Conservation (phyloP, 495 filamentous ascomycete species). For the Bathelium albidoporum region DNA sequence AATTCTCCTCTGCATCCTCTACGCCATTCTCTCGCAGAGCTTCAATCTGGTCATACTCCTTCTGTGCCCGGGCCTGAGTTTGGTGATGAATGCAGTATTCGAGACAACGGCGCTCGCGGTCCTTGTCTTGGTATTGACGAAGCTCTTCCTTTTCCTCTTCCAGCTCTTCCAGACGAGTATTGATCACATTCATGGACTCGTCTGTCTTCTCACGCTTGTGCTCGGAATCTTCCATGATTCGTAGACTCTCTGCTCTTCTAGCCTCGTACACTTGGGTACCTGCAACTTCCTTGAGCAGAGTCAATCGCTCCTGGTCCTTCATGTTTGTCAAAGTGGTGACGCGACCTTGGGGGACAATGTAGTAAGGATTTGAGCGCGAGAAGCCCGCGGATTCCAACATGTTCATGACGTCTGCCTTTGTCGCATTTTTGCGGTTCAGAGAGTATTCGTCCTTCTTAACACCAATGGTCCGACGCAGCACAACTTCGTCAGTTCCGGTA, state of each 20-base stretch:
- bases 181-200: conserved; percentile 80
- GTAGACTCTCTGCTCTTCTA: conserved; percentile 74
- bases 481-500: conserved; percentile 80
- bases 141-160: conserved; percentile 97
- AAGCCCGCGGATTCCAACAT: conserved; percentile 93
- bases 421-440: conserved; percentile 89
- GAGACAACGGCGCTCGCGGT: conserved; percentile 81
- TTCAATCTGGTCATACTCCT: conserved; percentile 73
- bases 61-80: conserved; percentile 68
- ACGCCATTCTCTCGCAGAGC: conserved; percentile 68
- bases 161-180: conserved; percentile 75
- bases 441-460: conserved; percentile 98
- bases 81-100: conserved; percentile 90
- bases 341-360: conserved; percentile 95
- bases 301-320: conserved; percentile 85
- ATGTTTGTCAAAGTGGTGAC: conserved; percentile 96
- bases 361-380: conserved; percentile 95
- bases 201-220: conserved; percentile 92
- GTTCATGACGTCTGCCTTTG: conserved; percentile 90
- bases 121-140: conserved; percentile 84
- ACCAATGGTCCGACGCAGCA: conserved; percentile 86
- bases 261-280: conserved; percentile 96
- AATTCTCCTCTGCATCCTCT: conserved; percentile 72
- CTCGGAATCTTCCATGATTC: conserved; percentile 95
- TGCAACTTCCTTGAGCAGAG: conserved; percentile 90